phyloP scores from a whole-genome alignment of 495 filamentous ascomycete genomes.

The Aspergillus cavernicola region DNA sequence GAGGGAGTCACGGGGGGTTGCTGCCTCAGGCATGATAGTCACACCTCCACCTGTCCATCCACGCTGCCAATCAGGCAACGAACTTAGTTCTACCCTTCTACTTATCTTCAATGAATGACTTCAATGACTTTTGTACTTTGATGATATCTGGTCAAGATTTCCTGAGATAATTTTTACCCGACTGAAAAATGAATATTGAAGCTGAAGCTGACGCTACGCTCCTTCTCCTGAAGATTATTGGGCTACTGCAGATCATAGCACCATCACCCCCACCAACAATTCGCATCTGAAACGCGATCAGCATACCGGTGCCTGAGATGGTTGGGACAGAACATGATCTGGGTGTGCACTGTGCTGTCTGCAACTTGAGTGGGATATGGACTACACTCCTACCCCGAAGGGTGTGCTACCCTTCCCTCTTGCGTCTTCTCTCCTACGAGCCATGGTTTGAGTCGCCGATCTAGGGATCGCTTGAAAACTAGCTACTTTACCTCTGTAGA shows the following conservation, averaged over 20 bases:
- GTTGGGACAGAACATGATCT: too few relatives aligned
- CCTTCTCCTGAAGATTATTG: neutral
- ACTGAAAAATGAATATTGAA: too few relatives aligned
- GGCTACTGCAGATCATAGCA: conserved; percentile 1
- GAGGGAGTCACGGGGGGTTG: conserved; percentile 19
- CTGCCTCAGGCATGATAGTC: conserved; percentile 18
- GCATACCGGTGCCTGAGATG: neutral
- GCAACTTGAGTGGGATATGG: too few relatives aligned
- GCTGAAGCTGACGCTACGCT: too few relatives aligned
- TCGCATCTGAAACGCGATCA: conserved; percentile 1
- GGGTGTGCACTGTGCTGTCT: too few relatives aligned
- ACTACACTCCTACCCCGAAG: too few relatives aligned
- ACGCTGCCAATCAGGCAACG: neutral
- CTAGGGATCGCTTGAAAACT: neutral
- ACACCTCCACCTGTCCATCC: neutral
- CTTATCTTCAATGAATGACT: too few relatives aligned
- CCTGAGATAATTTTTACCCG: too few relatives aligned
- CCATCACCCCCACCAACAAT: neutral
- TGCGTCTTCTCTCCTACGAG: too few relatives aligned
- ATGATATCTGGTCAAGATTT: too few relatives aligned
- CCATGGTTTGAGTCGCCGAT: neutral
- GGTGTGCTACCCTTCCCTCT: neutral
- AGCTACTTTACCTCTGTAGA: neutral
- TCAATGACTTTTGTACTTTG: too few relatives aligned
- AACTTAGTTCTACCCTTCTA: neutral